These are phyloP conservation scores for Allium fistulosum DNA, from an alignment of 106 monocot genomes.

Conservation along the genomic window DNA sequence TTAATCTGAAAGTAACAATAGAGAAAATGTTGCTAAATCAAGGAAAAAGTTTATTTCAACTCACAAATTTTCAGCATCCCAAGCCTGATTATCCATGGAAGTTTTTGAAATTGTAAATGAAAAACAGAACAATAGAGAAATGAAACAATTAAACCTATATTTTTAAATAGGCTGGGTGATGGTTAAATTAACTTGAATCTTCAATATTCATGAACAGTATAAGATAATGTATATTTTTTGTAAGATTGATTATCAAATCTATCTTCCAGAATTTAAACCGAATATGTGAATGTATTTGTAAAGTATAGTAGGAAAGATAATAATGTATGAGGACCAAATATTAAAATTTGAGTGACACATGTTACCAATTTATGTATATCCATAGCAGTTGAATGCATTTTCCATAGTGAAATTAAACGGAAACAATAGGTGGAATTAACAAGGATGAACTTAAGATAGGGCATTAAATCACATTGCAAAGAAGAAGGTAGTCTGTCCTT, in stretches of 20 bases:
- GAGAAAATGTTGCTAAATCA: not conserved
- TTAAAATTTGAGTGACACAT: not conserved
- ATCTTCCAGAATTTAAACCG: not conserved
- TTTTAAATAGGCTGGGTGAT: not conserved
- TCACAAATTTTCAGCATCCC: constrained; percentile 7
- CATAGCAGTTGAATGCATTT: constrained; percentile 1
- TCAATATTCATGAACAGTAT: not conserved
- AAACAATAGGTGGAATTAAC: not conserved
- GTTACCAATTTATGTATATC: not conserved
- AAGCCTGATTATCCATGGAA: not conserved
- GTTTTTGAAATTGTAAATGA: not conserved
- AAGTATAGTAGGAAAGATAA: not conserved
- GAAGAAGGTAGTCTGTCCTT: not conserved
- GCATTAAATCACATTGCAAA: not conserved
- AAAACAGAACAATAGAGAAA: not conserved
- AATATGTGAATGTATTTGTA: not conserved
- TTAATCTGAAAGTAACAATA: not conserved
- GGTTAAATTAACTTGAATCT: not conserved
- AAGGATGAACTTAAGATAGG: not conserved
- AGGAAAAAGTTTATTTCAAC: not conserved
- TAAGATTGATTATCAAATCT: not conserved
- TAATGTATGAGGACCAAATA: not conserved
- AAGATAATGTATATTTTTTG: not conserved
- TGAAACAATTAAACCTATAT: not conserved
- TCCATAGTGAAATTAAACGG: not conserved